A percentile compares a stretch with the other conserved stretches of the same genome.
Evolutionary conservation across 352 stramenopile genomes (phyloP).

Genomic region (Phytophthora litchii): DNA sequence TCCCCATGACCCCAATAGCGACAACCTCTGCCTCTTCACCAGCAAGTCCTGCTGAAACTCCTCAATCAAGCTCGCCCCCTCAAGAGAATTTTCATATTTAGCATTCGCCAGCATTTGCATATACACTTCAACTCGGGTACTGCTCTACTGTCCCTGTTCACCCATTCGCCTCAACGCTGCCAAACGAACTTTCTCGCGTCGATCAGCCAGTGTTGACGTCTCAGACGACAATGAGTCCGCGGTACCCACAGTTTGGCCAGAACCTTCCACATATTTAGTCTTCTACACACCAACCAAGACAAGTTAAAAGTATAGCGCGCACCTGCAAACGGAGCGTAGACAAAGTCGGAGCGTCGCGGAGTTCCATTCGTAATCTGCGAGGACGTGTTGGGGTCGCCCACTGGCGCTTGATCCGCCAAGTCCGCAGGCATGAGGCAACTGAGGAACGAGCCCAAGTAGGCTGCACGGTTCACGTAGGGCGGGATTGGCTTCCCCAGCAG

Average conservation of each 20-base stretch:
- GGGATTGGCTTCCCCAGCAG: conserved; percentile 87
- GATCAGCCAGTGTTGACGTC: conserved; percentile 46
- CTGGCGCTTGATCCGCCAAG: conserved; percentile 58
- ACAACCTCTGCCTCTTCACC: conserved; percentile 12
- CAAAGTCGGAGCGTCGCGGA: conserved; percentile 38
- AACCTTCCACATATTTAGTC: conserved; percentile 32
- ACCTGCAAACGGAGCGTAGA: conserved; percentile 76
- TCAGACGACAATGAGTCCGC: conserved; percentile 29
- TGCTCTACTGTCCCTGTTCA: conserved; percentile 26
- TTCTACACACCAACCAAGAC: no score
- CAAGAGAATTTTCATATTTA: conserved; percentile 37
- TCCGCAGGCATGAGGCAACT: conserved; percentile 79
- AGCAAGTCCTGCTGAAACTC: conserved; percentile 23
- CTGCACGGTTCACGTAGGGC: conserved; percentile 92
- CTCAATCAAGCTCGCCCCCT: conserved; percentile 17
- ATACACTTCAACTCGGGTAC: not conserved
- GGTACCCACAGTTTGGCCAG: conserved; percentile 44
- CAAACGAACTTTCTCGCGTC: conserved; percentile 69
- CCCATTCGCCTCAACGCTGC: conserved; percentile 63
- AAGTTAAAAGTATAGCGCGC: conserved; percentile 1
- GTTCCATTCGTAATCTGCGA: conserved; percentile 21
- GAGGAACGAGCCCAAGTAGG: conserved; percentile 92
- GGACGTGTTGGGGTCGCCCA: conserved; percentile 44
- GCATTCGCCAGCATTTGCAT: conserved; percentile 1
- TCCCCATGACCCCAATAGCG: no score